Conservation (phyloP, 2,329 filamentous ascomycete species). For the Hortaea werneckii region DNA sequence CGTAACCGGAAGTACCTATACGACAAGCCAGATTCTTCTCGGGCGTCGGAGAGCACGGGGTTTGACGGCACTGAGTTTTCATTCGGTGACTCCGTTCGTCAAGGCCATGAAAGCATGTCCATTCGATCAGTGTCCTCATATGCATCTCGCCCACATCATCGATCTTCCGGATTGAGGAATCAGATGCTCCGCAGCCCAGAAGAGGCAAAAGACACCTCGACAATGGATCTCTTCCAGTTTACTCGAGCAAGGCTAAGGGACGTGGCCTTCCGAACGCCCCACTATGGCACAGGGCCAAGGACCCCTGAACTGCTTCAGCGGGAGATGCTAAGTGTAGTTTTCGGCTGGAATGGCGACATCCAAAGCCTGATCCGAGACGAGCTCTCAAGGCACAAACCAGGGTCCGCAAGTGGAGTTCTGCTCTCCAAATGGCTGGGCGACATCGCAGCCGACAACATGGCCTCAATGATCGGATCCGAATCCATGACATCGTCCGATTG, state of each 20-base stretch:
- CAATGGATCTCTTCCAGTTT: conserved; percentile 76
- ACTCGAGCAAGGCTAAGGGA: conserved; percentile 72
- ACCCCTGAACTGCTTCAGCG: conserved; percentile 64
- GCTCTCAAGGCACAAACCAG: conserved; percentile 59
- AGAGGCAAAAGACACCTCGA: conserved; percentile 45
- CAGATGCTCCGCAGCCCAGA: conserved; percentile 72
- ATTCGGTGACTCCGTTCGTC: conserved; percentile 19
- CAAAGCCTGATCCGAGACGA: conserved; percentile 77
- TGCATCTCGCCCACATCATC: conserved; percentile 26
- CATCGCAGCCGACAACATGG: conserved; percentile 69
- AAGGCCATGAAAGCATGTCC: conserved; percentile 30
- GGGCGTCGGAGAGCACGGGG: conserved; percentile 22
- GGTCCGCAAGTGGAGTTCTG: conserved; percentile 69
- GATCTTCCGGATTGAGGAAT: conserved; percentile 63
- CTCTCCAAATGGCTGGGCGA: conserved; percentile 90
- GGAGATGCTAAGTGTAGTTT: conserved; percentile 89
- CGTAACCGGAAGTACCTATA: conserved; percentile 35
- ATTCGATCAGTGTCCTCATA: conserved; percentile 41
- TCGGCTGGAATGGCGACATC: conserved; percentile 85
- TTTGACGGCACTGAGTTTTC: conserved; percentile 31
- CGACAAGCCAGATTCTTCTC: conserved; percentile 31
- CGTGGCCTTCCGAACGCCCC: conserved; percentile 66
- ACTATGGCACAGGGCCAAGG: conserved; percentile 34
- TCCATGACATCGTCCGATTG: conserved; percentile 91
- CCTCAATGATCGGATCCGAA: conserved; percentile 61